phyloP scores from a whole-genome alignment of 2,329 filamentous ascomycete genomes.

The Fusarium acutatum region DNA sequence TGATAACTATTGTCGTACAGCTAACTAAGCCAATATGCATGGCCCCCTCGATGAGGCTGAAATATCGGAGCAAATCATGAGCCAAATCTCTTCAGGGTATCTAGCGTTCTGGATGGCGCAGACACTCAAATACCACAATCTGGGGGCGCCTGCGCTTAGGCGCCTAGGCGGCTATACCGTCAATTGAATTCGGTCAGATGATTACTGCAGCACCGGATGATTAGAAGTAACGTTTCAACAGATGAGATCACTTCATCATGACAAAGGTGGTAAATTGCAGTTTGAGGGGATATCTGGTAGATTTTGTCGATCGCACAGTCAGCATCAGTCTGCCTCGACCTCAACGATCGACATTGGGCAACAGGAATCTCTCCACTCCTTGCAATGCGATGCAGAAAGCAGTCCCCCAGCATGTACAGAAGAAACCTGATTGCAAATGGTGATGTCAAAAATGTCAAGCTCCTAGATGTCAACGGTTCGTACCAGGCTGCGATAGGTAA shows the following conservation, averaged over 20 bases:
- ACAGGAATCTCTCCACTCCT: neutral
- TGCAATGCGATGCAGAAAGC: neutral
- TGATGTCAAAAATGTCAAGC: neutral
- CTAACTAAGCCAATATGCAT: neutral
- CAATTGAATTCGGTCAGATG: neutral
- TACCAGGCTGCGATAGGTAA: neutral
- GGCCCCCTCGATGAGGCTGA: neutral
- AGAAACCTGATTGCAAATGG: neutral
- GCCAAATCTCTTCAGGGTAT: constrained; percentile 9
- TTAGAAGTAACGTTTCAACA: constrained; percentile 14
- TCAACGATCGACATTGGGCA: neutral
- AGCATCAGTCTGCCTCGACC: neutral
- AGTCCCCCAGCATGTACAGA: neutral
- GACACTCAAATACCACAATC: neutral
- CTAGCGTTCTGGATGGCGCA: constrained; percentile 3
- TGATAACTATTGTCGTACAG: neutral
- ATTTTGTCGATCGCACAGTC: constrained; percentile 12
- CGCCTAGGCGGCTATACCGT: constrained; percentile 24
- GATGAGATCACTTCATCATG: neutral
- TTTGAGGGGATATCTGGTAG: neutral
- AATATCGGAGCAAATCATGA: neutral
- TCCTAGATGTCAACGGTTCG: neutral
- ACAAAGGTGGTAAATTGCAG: neutral
- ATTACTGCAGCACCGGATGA: neutral
- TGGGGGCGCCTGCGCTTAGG: constrained; percentile 21